Evolutionary conservation across 805 yeast genomes (phyloP), one percentile per base, ranked within the genome.

Genomic region (Pichia insulana): DNA sequence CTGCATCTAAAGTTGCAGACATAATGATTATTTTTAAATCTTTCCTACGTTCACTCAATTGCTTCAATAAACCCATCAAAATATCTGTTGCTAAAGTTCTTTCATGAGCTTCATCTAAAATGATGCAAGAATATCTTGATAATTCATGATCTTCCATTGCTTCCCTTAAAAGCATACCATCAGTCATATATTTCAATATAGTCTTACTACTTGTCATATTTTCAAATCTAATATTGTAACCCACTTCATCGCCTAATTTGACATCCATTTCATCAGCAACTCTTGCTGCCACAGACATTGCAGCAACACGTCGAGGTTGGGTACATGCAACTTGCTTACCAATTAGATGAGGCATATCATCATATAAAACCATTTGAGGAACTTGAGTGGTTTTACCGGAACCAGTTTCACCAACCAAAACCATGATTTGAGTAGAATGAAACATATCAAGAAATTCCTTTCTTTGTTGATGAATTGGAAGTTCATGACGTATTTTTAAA

Each of bases 221-320:
- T 54, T 92, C 97, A 59, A 90, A 90, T 69, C 98, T 82, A 54
- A 90, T 84, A 51, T 83, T 78, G 66, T 90, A 90, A 67, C 98
- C 98, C 46, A 90, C 97, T 64, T 90, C 95, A 51, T 82, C 83
- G 30, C 98, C 98, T 40, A 90, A 67, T 46, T 74, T 71, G 6
- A 90, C 97, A 62, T 89, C 97, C 92, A 89, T 78, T 64, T 90
- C 98, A 57, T 87, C 95, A 3, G 97, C 96, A 41, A 90, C 98
- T 70, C 98, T 83, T 50, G 84, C 81, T 17, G 97, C 97, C 45
- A 89, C 97, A 42, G 95, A 84, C 97, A 89, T 90, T 15, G 98
- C 97, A 16, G 98, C 98, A 52, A 90, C 97, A 66, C 98, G 80
- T 69, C 98, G 79, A 15, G 98, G 98, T 64, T 75, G 90, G 0